Base-by-base conservation (phyloP, 257 asterid species). In the Nicotiana sylvestris region DNA sequence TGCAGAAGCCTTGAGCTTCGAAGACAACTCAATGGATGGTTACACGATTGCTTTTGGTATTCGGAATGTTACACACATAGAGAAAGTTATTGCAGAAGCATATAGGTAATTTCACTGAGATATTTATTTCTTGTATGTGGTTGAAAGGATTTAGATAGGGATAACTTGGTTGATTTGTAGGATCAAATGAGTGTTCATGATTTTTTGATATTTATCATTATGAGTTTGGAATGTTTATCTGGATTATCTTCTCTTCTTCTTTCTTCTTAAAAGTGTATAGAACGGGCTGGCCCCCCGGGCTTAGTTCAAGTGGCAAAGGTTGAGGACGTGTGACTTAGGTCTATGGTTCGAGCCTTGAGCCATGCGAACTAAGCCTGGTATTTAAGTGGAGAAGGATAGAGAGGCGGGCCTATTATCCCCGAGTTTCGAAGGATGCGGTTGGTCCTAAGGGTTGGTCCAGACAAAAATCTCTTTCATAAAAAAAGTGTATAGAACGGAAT, bases 11-110 rank as follows among this genome's bases (percentile, higher is more conserved):
- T 87, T 96, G 82, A 87, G 90, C 39, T 94, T 94, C 72, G 96
- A 86, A 80, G 97, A 92, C 77, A 68, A 86, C 58, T 89, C 95
- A 11, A 94, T 96, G 98, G 99, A 96, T 82, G 98, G 97, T 80
- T 96, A 94, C 86, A 96, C 99, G 69, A 92, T 96, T 86, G 99
- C 98, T 88, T 94, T 96, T 87, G 99, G 99, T 72, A 94, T 96
- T 82, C 92, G 99, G 89, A 96, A 96, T 80, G 99, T 93, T 53
- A 96, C 97, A 9, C 98, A 94, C 80, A 94, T 94, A 80, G 98
- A 96, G 82, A 96, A 93, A 86, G 97, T 87, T 82, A 97, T 96
- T 77, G 86, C 92, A 17, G 99, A 96, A 92, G 98, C 99, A 86
- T 85, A 91, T 89, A 96, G 98, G 99, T 92, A 82, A 72, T 68